phyloP scores from a whole-genome alignment of 129 eudicot genomes.

The Arctium lappa region DNA sequence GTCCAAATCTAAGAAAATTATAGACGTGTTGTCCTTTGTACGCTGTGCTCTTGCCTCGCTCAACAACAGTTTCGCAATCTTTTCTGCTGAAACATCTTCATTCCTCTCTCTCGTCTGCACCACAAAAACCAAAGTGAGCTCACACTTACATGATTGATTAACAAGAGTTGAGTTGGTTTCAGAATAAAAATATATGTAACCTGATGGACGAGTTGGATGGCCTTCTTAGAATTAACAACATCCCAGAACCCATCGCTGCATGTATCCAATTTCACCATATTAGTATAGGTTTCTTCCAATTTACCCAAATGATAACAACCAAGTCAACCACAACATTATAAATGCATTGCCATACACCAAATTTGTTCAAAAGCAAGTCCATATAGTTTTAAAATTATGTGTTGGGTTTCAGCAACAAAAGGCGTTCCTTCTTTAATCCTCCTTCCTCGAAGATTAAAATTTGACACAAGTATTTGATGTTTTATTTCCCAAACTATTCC shows the following conservation, averaged over 20 bases:
- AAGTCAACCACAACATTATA: neutral
- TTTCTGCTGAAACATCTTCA: constrained; percentile 52
- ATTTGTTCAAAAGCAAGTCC: neutral
- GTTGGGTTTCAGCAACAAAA: neutral
- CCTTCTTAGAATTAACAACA: constrained; percentile 76
- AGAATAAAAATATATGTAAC: constrained; percentile 26
- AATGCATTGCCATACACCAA: neutral
- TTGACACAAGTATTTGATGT: neutral
- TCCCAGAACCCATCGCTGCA: constrained; percentile 99
- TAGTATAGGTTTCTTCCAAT: neutral
- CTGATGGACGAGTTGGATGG: constrained; percentile 83
- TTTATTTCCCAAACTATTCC: neutral
- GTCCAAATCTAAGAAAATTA: constrained; percentile 81
- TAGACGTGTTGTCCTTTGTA: constrained; percentile 91
- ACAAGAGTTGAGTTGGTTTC: neutral
- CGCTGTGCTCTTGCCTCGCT: constrained; percentile 81
- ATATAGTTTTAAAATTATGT: neutral
- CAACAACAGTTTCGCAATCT: constrained; percentile 71
- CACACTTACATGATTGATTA: neutral
- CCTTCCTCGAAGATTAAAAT: too few species aligned
- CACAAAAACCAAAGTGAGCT: neutral
- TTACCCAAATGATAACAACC: neutral
- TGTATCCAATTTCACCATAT: constrained; percentile 28
- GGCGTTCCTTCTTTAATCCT: neutral
- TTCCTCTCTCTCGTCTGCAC: constrained; percentile 56